These are phyloP conservation scores for Cryomyces minteri DNA, from an alignment of 495 filamentous ascomycete species.

Conservation along the genomic window DNA sequence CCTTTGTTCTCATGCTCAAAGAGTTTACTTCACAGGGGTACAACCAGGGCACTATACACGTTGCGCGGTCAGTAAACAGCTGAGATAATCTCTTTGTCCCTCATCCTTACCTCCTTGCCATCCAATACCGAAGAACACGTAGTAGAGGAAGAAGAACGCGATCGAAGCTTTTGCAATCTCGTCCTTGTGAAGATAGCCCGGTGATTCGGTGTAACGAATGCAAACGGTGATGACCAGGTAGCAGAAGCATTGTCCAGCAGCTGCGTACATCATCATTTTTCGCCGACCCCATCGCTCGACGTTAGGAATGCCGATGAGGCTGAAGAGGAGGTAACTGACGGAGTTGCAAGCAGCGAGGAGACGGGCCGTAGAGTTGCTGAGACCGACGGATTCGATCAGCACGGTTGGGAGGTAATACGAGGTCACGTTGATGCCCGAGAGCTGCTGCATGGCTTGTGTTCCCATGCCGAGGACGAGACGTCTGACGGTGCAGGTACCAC, in stretches of 20 bases:
- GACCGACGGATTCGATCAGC: constrained; percentile 29
- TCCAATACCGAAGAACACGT: constrained; percentile 16
- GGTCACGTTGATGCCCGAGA: constrained; percentile 29
- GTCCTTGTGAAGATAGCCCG: constrained; percentile 4
- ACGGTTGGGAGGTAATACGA: constrained; percentile 31
- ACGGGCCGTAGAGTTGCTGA: constrained; percentile 26
- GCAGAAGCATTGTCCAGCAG: constrained; percentile 28
- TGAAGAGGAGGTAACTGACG: constrained; percentile 30
- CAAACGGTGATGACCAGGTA: constrained; percentile 39
- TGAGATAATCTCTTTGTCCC: no score
- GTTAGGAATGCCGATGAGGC: constrained; percentile 24
- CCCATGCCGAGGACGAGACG: constrained; percentile 31
- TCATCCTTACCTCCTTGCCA: constrained; percentile 8
- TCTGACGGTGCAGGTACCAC: constrained; percentile 28
- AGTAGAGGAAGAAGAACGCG: constrained; percentile 21
- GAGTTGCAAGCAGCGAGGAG: constrained; percentile 32
- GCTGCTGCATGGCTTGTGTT: constrained; percentile 35
- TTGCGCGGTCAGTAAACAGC: background rate
- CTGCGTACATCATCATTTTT: constrained; percentile 32
- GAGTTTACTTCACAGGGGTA: constrained; percentile 49
- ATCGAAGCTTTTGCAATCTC: constrained; percentile 20
- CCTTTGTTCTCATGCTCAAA: constrained; percentile 36
- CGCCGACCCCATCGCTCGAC: constrained; percentile 33
- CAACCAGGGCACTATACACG: constrained; percentile 20
- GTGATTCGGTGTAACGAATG: constrained; percentile 25